Base-by-base conservation (phyloP, 306 rosid genomes). In the Lablab purpureus region DNA sequence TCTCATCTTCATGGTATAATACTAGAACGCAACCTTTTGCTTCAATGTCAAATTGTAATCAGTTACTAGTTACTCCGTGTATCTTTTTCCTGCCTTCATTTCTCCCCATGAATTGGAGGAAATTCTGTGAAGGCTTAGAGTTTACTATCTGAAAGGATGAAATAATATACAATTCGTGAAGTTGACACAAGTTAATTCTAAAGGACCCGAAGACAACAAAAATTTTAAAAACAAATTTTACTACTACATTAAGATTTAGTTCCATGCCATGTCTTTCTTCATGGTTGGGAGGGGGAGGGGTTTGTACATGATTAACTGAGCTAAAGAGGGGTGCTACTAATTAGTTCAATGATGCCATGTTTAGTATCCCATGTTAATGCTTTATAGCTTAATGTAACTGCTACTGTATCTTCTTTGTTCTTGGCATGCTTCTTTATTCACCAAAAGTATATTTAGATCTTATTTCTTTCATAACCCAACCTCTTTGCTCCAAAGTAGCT, bases 1-100 rank as follows among this genome's bases (percentile, higher is more conserved):
- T 86, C 83, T 73, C 96, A 82, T 75, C 91, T 93, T 55, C 92
- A 87, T 71, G 87, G 96, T 89, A 75, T 84, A 58, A n/a, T 60
- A 85, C 63, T 27, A 28, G 23, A 30, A 30, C 10, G 59, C 28
- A 71, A 55, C 52, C 10, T 75, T 43, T 62, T 54, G 46, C 41
- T 67, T 66, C 28, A 43, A 76, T 10, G 11, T 46, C 37, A 21
- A 72, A 78, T 45, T 70, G 18, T 23, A 36, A 49, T 65, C 36
- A 18, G 5, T 76, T 50, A 11, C 36, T 63, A 75, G 67, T 30
- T 34, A 46, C 47, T 63, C 34, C 37, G 37, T 23, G 17, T 58
- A 15, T 43, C 58, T n/a, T 27, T 37, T 19, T n/a, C 19, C 59
- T 68, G 11, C n/a, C 0, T 11, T 2, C 1, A 7, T 5, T 52